These are phyloP conservation scores for Polytrichum formosum DNA, from an alignment of 225 moss, liverwort and hornwort genomes.

Conservation along the genomic window DNA sequence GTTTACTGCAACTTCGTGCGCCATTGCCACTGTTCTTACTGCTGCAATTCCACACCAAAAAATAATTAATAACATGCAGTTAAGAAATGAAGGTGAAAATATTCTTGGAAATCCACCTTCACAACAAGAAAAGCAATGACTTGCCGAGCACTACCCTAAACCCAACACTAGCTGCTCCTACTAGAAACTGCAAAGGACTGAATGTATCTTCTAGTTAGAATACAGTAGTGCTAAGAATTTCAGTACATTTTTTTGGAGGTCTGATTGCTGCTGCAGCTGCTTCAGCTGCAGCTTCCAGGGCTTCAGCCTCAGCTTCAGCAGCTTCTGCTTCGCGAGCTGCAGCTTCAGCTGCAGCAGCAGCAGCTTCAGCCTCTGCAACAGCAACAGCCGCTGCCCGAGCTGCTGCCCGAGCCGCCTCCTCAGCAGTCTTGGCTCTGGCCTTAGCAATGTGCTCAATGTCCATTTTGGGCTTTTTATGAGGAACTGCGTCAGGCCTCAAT, in stretches of 20 bases:
- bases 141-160: not conserved
- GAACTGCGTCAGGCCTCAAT: constrained; percentile 55
- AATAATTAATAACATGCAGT: too few relatives aligned
- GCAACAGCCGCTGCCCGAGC: constrained; percentile 93
- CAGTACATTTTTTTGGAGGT: constrained; percentile 82
- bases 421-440: constrained; percentile 82
- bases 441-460: constrained; percentile 79
- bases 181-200: too few relatives aligned
- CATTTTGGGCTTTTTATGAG: constrained; percentile 71
- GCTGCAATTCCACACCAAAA: constrained; percentile 16
- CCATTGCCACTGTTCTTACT: constrained; percentile 60
- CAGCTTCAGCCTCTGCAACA: constrained; percentile 96
- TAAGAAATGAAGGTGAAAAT: too few relatives aligned
- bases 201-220: too few relatives aligned
- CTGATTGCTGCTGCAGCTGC: constrained; percentile 82
- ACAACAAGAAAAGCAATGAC: not conserved
- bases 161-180: not conserved
- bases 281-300: constrained; percentile 95
- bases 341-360: constrained; percentile 91
- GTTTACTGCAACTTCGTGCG: constrained; percentile 62
- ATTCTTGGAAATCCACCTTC: too few relatives aligned
- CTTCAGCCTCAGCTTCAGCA: constrained; percentile 96
- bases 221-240: not conserved
- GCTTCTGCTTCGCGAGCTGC: constrained; percentile 92
- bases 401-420: constrained; percentile 96